phyloP scores from a whole-genome alignment of 1,284 basidiomycete species.

The Boletus hoseneyae region DNA sequence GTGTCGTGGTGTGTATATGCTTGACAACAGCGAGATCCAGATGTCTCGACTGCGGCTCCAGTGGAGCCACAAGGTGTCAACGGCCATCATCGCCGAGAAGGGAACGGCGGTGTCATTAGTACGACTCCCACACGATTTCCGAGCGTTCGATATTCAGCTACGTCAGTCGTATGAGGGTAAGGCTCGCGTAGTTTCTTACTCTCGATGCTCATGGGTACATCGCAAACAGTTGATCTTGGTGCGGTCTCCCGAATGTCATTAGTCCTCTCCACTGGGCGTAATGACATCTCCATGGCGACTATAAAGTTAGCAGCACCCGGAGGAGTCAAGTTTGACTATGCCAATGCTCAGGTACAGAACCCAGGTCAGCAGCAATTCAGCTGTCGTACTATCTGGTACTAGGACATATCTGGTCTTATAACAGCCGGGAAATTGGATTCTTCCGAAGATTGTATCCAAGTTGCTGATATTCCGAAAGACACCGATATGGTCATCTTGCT shows the following conservation, averaged over 20 bases:
- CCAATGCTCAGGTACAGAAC: conserved; percentile 42
- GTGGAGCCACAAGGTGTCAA: conserved; percentile 46
- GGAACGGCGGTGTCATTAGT: conserved; percentile 41
- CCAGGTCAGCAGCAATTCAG: conserved; percentile 31
- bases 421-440: conserved; percentile 30
- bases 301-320: conserved; percentile 53
- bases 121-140: conserved; percentile 55
- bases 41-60: conserved; percentile 57
- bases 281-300: conserved; percentile 49
- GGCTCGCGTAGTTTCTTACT: conserved; percentile 18
- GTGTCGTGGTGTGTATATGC: conserved; percentile 55
- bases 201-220: conserved; percentile 6
- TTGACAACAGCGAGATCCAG: conserved; percentile 59
- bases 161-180: conserved; percentile 60
- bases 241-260: conserved; percentile 52
- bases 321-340: conserved; percentile 48
- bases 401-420: conserved; percentile 5
- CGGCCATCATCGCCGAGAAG: conserved; percentile 24
- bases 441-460: conserved; percentile 42
- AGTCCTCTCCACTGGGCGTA: conserved; percentile 61
- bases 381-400: conserved; percentile 11
- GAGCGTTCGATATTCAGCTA: conserved; percentile 57
- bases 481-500: conserved; percentile 48
- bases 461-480: conserved; percentile 46
- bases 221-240: conserved; percentile 62